Evolutionary conservation across 176 grass and related monocot genomes (phyloP).

Genomic region (Triticum urartu): DNA sequence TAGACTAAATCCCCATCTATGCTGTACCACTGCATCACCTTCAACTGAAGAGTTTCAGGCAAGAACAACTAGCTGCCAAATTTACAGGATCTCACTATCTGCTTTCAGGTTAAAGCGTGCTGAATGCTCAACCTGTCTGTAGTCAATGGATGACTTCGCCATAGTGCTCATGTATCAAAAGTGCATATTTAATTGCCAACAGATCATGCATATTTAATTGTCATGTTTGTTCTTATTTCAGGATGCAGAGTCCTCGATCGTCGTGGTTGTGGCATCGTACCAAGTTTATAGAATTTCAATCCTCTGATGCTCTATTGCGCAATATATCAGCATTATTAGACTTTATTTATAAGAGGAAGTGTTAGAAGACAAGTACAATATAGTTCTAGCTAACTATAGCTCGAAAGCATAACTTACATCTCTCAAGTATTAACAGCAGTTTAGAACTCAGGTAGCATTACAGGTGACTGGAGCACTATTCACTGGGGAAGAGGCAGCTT

Average conservation of each 20-base stretch:
- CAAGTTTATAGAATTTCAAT: too few species aligned
- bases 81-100: neutral
- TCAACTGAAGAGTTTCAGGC: neutral
- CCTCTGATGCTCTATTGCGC: too few species aligned
- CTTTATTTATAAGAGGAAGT: too few species aligned
- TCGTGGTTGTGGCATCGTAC: too few species aligned
- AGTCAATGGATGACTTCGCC: too few species aligned
- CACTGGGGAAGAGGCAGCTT: neutral
- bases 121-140: neutral
- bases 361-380: too few species aligned
- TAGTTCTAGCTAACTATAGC: too few species aligned
- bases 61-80: neutral
- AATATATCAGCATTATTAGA: too few species aligned
- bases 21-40: neutral
- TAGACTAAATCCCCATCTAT: conserved; percentile 50
- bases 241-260: too few species aligned
- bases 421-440: neutral
- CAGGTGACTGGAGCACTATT: neutral
- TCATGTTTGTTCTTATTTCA: too few species aligned
- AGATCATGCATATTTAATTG: neutral
- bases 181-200: too few species aligned
- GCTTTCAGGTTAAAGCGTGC: neutral
- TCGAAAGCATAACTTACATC: neutral
- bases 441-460: neutral
- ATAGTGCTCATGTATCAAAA: neutral